phyloP scores from a whole-genome alignment of 2,329 filamentous ascomycete genomes.

The Alternaria arborescens region DNA sequence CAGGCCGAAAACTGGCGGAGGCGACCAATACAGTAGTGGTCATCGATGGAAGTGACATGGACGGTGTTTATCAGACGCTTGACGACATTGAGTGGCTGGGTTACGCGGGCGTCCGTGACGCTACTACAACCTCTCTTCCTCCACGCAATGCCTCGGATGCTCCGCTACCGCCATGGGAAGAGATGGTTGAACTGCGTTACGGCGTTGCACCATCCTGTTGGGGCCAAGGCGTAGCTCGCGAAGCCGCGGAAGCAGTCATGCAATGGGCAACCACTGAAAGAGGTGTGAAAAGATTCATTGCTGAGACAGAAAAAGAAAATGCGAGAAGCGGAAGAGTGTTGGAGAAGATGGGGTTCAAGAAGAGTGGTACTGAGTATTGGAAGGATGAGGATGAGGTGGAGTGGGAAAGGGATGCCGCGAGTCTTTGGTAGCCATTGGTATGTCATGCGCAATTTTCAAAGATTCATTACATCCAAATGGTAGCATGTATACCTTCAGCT shows the following conservation, averaged over 20 bases:
- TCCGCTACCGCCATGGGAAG: slow-evolving; percentile 23
- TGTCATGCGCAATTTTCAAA: neutral
- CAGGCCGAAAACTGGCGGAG: neutral
- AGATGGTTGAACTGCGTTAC: slow-evolving; percentile 31
- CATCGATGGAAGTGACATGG: neutral
- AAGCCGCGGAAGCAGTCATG: slow-evolving; percentile 29
- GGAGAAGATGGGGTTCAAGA: slow-evolving; percentile 36
- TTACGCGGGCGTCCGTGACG: slow-evolving; percentile 31
- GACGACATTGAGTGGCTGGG: slow-evolving; percentile 20
- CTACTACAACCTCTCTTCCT: slow-evolving; percentile 28
- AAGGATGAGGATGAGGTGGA: slow-evolving; percentile 25
- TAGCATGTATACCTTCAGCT: no score
- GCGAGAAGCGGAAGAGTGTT: slow-evolving; percentile 33
- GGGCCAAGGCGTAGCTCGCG: slow-evolving; percentile 27
- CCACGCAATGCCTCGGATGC: slow-evolving; percentile 8
- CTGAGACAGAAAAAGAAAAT: slow-evolving; percentile 36
- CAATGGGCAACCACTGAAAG: slow-evolving; percentile 22
- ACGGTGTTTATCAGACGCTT: neutral
- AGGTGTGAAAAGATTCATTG: slow-evolving; percentile 26
- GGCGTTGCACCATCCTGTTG: slow-evolving; percentile 21
- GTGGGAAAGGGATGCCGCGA: slow-evolving; percentile 17
- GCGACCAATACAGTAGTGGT: neutral
- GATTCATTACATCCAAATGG: no score
- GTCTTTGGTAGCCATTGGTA: neutral
- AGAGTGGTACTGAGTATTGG: slow-evolving; percentile 25